A percentile compares a stretch with the other conserved stretches of the same genome.
phyloP scores from a whole-genome alignment of 805 yeast genomes.

The Priceomyces fermenticarens region DNA sequence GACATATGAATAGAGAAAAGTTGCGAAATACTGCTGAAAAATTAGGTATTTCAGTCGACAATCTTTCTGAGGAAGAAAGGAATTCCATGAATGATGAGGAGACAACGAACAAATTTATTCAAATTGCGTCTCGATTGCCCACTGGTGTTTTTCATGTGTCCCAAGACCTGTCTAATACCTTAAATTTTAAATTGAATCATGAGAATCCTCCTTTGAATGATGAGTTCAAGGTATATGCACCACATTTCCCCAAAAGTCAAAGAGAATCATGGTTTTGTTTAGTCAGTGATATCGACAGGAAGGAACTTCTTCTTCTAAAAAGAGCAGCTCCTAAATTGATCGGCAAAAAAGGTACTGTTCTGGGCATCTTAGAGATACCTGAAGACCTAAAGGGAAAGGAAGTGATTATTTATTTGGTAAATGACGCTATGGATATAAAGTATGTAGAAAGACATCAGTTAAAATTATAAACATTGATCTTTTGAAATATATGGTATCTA shows the following conservation, averaged over 20 bases:
- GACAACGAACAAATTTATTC: constrained; percentile 46
- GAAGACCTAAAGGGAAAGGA: constrained; percentile 44
- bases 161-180: constrained; percentile 31
- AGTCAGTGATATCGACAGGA: constrained; percentile 45
- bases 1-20: constrained; percentile 35
- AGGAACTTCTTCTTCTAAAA: constrained; percentile 63
- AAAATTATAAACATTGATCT: background rate
- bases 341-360: constrained; percentile 36
- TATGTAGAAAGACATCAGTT: constrained; percentile 23
- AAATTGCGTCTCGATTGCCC: constrained; percentile 59
- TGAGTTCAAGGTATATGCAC: constrained; percentile 70
- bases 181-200: constrained; percentile 52
- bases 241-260: constrained; percentile 85
- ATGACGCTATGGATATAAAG: constrained; percentile 63
- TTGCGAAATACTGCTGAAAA: constrained; percentile 31
- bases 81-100: constrained; percentile 14
- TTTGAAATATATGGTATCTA: background rate
- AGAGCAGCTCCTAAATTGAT: constrained; percentile 63
- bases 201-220: constrained; percentile 46
- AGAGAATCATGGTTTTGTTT: constrained; percentile 92
- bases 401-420: constrained; percentile 49
- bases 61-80: background rate
- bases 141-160: constrained; percentile 44
- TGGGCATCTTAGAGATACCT: constrained; percentile 49
- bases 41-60: constrained; percentile 31